A percentile compares a stretch with the other conserved stretches of the same genome.
Conservation (phyloP, 169 alveolate species). For the Eimeria acervulina region DNA sequence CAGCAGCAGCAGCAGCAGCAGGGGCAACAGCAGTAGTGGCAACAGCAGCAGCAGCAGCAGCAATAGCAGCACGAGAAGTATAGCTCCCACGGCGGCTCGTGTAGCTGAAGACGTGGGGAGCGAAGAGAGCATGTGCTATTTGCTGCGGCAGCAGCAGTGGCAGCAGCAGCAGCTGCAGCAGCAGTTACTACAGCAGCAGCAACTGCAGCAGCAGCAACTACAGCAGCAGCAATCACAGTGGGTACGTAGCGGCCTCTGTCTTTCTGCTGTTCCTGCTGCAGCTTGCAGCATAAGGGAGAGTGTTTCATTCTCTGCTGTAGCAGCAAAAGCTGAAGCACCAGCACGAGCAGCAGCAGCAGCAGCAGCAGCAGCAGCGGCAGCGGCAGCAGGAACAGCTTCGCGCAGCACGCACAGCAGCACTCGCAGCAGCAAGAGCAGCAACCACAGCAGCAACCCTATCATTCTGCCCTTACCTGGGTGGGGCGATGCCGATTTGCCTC, state of each 20-base stretch:
- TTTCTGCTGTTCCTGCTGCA: neutral
- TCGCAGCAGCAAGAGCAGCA: conserved; percentile 49
- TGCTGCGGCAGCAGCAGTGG: conserved; percentile 3
- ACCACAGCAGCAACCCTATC: conserved; percentile 11
- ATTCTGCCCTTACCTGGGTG: conserved; percentile 12
- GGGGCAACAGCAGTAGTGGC: conserved; percentile 37
- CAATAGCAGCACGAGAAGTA: neutral
- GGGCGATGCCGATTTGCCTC: neutral
- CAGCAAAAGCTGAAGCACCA: conserved; percentile 3
- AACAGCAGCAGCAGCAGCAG: conserved; percentile 52
- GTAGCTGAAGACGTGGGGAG: neutral
- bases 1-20: conserved; percentile 14
- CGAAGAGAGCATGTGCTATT: neutral
- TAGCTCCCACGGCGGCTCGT: neutral
- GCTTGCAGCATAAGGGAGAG: neutral
- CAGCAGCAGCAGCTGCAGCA: neutral
- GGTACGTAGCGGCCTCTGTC: neutral
- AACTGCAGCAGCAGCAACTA: neutral
- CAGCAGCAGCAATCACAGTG: neutral
- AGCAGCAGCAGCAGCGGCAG: conserved; percentile 54
- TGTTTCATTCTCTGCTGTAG: neutral
- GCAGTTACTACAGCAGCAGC: conserved; percentile 12
- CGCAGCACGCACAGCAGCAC: conserved; percentile 24
- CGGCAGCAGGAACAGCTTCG: neutral
- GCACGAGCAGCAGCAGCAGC: conserved; percentile 9